These are phyloP conservation scores for Pyricularia grisea DNA, from an alignment of 2,329 filamentous ascomycete genomes.

Conservation along the genomic window DNA sequence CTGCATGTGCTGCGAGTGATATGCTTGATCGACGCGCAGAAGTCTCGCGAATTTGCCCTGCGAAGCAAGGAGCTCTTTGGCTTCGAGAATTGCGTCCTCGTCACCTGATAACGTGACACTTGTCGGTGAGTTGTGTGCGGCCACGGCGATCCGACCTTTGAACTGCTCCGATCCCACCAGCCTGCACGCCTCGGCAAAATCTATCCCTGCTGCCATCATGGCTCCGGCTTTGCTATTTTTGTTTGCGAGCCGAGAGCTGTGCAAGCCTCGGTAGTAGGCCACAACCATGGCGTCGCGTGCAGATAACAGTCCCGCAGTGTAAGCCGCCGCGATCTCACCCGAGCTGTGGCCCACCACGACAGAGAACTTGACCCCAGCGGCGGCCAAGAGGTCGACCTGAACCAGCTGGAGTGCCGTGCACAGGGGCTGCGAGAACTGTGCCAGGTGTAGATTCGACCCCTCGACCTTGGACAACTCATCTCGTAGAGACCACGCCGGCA, in stretches of 20 bases:
- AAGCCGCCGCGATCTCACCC: slow-evolving; percentile 25
- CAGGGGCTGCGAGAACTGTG: slow-evolving; percentile 17
- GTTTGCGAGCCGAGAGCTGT: background rate
- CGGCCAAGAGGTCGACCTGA: slow-evolving; percentile 18
- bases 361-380: slow-evolving; percentile 14
- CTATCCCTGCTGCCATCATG: slow-evolving; percentile 30
- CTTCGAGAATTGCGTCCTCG: slow-evolving; percentile 8
- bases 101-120: slow-evolving; percentile 35
- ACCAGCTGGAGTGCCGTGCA: slow-evolving; percentile 21
- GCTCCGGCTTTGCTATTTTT: slow-evolving; percentile 19
- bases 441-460: slow-evolving; percentile 2
- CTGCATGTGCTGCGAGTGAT: slow-evolving; percentile 18
- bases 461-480: slow-evolving; percentile 12
- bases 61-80: slow-evolving; percentile 9
- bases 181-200: background rate
- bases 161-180: background rate
- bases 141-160: background rate
- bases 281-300: slow-evolving; percentile 11
- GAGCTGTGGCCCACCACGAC: slow-evolving; percentile 23
- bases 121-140: background rate
- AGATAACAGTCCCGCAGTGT: slow-evolving; percentile 15
- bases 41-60: slow-evolving; percentile 8
- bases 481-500: slow-evolving; percentile 23
- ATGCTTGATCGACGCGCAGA: slow-evolving; percentile 16
- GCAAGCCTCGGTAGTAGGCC: slow-evolving; percentile 13